Evolutionary conservation across 2,329 filamentous ascomycete genomes (phyloP), one percentile per base, ranked within the genome.

Genomic region (Septoria linicola): DNA sequence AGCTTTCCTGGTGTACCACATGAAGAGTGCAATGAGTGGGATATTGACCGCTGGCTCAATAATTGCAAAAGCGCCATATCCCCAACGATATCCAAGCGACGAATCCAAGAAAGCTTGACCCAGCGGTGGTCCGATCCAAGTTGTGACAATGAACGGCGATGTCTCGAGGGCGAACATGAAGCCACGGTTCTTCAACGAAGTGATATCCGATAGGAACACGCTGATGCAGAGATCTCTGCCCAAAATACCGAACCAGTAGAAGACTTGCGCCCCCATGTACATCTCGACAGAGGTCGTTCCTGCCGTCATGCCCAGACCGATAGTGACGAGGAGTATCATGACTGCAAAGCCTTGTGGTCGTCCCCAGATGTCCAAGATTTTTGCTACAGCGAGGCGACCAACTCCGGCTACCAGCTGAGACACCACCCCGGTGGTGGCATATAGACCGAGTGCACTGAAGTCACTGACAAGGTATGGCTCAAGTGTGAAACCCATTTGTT

Each of bases 171-270:
- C 81, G 34, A 82, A 79, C 60, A 84, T 79, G 43, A 88, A 73
- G 7, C 80, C 81, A 63, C 85, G 76, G 61, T 87, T 85, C 52
- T 79, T 76, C 30, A 88, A 72, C n/a, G 76, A 76, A 0, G 84
- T 83, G 1, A 83, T 85, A 60, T 88, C 85, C 16, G 84, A 81
- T 53, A 85, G 79, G 61, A 88, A 83, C 21, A 88, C 78, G 51
- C 77, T 77, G 10, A 86, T 71, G 25, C 78, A 77, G 59, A 84
- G 87, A 39, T 76, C 74, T 19, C 87, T 68, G 8, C 81, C 82
- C 8, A 79, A 76, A 25, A 40, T 13, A 8, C 44, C 49, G 30
- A 52, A 43, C 30, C 41, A 36, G 37, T 52, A 48, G 8, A 48
- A 48, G 14, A 48, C 35, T n/a, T 52, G 49, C 6, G 40, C 37